phyloP scores from a whole-genome alignment of 2,329 filamentous ascomycete genomes.

The Xylaria sp. region DNA sequence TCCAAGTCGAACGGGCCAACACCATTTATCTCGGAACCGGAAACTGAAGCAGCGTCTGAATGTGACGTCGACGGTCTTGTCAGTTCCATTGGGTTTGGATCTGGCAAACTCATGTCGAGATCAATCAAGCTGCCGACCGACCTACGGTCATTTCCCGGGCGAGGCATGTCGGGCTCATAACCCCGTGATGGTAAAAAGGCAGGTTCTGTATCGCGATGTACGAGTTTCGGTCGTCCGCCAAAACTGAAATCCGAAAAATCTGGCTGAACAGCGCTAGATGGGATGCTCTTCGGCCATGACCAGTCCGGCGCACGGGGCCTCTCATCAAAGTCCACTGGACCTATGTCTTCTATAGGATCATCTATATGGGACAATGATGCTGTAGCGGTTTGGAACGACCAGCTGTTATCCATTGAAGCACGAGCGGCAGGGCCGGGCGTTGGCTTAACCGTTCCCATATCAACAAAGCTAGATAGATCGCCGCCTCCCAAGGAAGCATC shows the following conservation, averaged over 20 bases:
- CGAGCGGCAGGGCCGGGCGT: constrained; percentile 33
- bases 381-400: constrained; percentile 38
- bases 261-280: constrained; percentile 48
- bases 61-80: constrained; percentile 53
- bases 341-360: constrained; percentile 48
- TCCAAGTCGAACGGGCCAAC: constrained; percentile 59
- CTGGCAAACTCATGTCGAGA: constrained; percentile 50
- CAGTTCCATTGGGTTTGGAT: constrained; percentile 44
- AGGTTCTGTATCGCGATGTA: constrained; percentile 50
- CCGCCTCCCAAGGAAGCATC: constrained; percentile 54
- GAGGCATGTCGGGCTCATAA: constrained; percentile 39
- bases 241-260: constrained; percentile 49
- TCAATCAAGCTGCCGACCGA: constrained; percentile 47
- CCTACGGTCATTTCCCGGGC: constrained; percentile 35
- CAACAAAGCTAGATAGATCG: constrained; percentile 53
- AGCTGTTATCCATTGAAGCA: constrained; percentile 45
- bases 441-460: constrained; percentile 57
- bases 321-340: constrained; percentile 47
- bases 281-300: constrained; percentile 52
- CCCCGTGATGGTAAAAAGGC: constrained; percentile 37
- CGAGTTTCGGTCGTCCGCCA: constrained; percentile 40
- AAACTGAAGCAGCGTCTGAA: constrained; percentile 52
- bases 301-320: constrained; percentile 51
- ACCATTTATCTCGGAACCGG: constrained; percentile 51
- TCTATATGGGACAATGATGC: constrained; percentile 39